Base-by-base conservation (phyloP, 2,329 filamentous ascomycete genomes). In the Hypocrella siamensis region DNA sequence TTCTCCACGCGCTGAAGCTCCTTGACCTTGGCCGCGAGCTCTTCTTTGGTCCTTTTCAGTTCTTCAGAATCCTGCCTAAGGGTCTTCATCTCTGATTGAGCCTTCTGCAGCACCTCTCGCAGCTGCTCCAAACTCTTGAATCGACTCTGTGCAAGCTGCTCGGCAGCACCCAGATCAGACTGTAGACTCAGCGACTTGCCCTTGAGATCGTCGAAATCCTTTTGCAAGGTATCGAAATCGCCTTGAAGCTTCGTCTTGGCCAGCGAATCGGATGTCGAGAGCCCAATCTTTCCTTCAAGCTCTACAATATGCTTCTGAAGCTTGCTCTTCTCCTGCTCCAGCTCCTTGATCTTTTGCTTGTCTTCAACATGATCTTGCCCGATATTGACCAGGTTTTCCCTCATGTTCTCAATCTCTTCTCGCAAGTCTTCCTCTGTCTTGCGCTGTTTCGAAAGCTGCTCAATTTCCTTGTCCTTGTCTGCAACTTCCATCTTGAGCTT, bases 111-210 rank as follows among this genome's bases (percentile, higher is more conserved):
- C 3, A 86, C 64, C 38, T 88, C 80, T 15, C 78, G 70, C 28
- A 93, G 60, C 18, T 93, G 81, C 0, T 76, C 77, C 2, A 94
- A 60, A 37, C 96, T 86, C 52, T 85, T 93, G 61, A 85, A 96
- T 19, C 90, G 70, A 12, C 72, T 79, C 38, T 92, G 78, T 0
- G 90, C 84, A 10, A 96, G 67, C 53, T 92, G 75, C 49, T 94
- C 77, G 0, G 86, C 79, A 3, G 85, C 85, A 2, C 75, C 79
- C 3, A 96, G 66, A 47, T 98, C 88, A 0, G 79, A 82, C 46
- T 93, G 76, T 14, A 94, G 54, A 0, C 70, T 67, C 2, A 71
- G 62, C 1, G 76, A 71, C 51, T 78, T 83, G 15, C 65, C 56
- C 52, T 80, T 84, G 22, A 92, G 62, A 26, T 75, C 74, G 26